Base-by-base conservation (phyloP, 2,329 filamentous ascomycete species). In the Aspergillus sp. region DNA sequence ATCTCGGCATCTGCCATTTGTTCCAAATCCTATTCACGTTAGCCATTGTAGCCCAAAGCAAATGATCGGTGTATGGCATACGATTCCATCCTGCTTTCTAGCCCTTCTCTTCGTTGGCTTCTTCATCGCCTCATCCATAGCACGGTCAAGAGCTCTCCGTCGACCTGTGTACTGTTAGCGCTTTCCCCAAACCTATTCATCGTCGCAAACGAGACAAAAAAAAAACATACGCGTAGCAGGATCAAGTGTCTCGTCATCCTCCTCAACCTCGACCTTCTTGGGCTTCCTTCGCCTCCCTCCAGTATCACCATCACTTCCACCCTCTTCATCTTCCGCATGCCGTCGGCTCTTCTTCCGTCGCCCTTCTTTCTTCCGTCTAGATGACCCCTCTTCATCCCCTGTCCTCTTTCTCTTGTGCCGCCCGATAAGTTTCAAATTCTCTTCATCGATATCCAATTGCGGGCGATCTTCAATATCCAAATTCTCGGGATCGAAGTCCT, bases 1-100 rank as follows among this genome's bases (percentile, higher is more conserved):
- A 99, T 92, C 70, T 96, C 89, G 45, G 92, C 89, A 72, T 98
- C 95, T 64, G 93, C 90, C 77, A 90, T 88, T 68, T 91, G 88
- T 73, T 97, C 93, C 47, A 98, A 82, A 64, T 98, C 93, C 89
- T 93, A 66, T 11, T 60, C 30, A 17, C 1, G 47, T 66, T 44
- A 61, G 62, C 58, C 59, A 17, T n/a, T 9, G 30, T 34, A 17
- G 17, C 33, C 5, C 20, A 7, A 48, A 22, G 9, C n/a, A 19
- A 19, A 6, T 24, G n/a, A 40, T 33, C 19, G n/a, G n/a, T 20
- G 12, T 8, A 44, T 9, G 41, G 81, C 87, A 54, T 81, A 93
- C 90, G 73, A 96, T 92, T 66, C 95, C 93, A 71, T 93, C 90
- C 80, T 91, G 91, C 81, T 91, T 93, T 62, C 84, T 85, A 76